Percentiles rank a stretch among this genome's conserved stretches.
Conservation (phyloP, 495 filamentous ascomycete genomes). For the Penicillium angulare region DNA sequence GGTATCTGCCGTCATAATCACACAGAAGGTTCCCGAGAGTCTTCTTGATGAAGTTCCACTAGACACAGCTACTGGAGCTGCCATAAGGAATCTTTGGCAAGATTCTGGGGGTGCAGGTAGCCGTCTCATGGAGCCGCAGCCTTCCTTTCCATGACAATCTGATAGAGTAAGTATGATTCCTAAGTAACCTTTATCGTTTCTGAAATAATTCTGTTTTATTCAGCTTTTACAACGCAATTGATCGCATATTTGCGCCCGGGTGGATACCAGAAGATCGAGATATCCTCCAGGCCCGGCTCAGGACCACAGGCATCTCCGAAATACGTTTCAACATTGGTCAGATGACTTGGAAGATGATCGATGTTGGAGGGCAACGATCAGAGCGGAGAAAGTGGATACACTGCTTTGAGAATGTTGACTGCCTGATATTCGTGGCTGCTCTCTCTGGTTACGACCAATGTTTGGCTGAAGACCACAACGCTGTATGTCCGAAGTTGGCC, state of each 20-base stretch:
- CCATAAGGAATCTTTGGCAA: conserved; percentile 81
- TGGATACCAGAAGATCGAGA: conserved; percentile 96
- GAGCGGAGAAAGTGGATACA: conserved; percentile 99
- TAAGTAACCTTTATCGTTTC: conserved; percentile 72
- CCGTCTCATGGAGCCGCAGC: conserved; percentile 87
- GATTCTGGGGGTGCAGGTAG: conserved; percentile 81
- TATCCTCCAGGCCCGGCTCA: conserved; percentile 84
- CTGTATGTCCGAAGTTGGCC: conserved; percentile 63
- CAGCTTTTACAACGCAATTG: conserved; percentile 89
- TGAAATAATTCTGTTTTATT: background rate
- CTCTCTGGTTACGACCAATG: conserved; percentile 98
- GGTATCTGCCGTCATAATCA: conserved; percentile 35
- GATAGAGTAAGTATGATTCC: no score
- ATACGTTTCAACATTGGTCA: conserved; percentile 93
- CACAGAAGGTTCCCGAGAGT: conserved; percentile 66
- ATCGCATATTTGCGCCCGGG: conserved; percentile 80
- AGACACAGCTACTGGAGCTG: conserved; percentile 59
- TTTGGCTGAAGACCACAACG: conserved; percentile 94
- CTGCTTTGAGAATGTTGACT: conserved; percentile 96
- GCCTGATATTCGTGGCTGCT: conserved; percentile 90
- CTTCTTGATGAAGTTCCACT: conserved; percentile 71
- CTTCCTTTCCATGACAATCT: conserved; percentile 95
- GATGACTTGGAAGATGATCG: conserved; percentile 98
- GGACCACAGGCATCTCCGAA: conserved; percentile 96
- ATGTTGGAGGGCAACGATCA: conserved; percentile 94